Evolutionary conservation across 129 eudicot species (phyloP), one percentile per base, ranked within the genome.

Genomic region (Lactuca saligna): DNA sequence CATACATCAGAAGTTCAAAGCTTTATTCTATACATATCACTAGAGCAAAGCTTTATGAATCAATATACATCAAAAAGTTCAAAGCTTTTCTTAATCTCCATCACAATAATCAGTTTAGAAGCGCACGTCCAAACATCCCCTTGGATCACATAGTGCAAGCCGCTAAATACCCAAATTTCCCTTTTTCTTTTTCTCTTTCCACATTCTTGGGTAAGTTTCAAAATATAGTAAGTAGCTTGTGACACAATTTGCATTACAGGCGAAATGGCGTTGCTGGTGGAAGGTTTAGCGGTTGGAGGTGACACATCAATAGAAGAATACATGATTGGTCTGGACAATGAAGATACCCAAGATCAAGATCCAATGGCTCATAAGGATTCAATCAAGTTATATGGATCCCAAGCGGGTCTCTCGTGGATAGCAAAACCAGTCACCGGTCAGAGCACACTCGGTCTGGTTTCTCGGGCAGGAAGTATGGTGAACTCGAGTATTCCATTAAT

Each of bases 241-340:
- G 41, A 25, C 42, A 25, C 42, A 15, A 32, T 69, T 65, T 71
- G 59, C 14, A 54, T 70, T 42, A 9, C 79, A 87, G 95, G 84
- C 37, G 95, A 87, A 72, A 69, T 87, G 88, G 88, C 90, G 3
- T 78, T 87, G 60, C 75, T 87, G 17, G 95, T 87, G 10, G 95
- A 87, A 69, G 95, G 95, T 57, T 84, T 87, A 38, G 79, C 82
- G 0, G 84, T 79, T 58, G 90, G 95, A 7, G 88, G 86, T 69
- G 88, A 87, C 29, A 69, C 90, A 4, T 82, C 86, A 7, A 68
- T 87, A 8, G 90, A 84, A 72, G 95, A 87, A 61, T 87, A 79
- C 76, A 75, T 84, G 61, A 79, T 87, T 35, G 85, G 83, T 20
- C 78, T 86, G 70, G 83, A 57, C 13, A 77, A 69, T 54, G 90